A percentile compares a stretch with the other conserved stretches of the same genome.
Evolutionary conservation across 495 filamentous ascomycete species (phyloP).

Genomic region (Aspergillus homomorphus): DNA sequence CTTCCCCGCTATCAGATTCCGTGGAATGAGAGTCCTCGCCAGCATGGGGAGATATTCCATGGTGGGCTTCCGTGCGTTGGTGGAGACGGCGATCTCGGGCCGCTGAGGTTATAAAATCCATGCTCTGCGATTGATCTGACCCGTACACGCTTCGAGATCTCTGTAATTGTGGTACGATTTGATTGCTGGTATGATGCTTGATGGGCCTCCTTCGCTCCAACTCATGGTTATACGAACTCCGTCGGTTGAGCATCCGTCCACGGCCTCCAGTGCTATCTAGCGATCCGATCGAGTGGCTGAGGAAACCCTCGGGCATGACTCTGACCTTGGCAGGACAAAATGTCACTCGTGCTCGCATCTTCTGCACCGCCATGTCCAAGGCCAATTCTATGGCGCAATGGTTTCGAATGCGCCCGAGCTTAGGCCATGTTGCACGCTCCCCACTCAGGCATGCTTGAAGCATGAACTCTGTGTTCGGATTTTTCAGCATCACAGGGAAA

Average conservation of each 20-base stretch:
- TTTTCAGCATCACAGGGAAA: conserved; percentile 73
- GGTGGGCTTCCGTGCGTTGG: conserved; percentile 11
- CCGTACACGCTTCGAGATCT: conserved; percentile 38
- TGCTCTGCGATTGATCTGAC: conserved; percentile 24
- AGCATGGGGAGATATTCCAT: conserved; percentile 2
- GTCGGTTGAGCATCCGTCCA: conserved; percentile 22
- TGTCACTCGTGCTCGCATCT: conserved; percentile 69
- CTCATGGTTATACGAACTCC: conserved; percentile 39
- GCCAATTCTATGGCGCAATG: conserved; percentile 84
- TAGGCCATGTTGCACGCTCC: conserved; percentile 88
- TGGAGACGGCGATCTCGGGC: conserved; percentile 3
- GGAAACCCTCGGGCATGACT: conserved; percentile 31
- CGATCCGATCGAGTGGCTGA: conserved; percentile 19
- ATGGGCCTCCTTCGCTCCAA: conserved; percentile 23
- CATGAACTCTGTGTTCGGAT: conserved; percentile 92
- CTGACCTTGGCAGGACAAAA: conserved; percentile 74
- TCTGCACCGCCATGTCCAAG: conserved; percentile 77
- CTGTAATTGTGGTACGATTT: conserved; percentile 16
- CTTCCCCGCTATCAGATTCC: conserved; percentile 29
- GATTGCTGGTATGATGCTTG: conserved; percentile 17
- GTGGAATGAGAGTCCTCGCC: conserved; percentile 19
- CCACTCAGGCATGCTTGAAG: conserved; percentile 67
- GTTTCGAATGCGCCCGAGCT: conserved; percentile 75
- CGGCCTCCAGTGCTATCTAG: conserved; percentile 23
- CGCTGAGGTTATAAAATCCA: conserved; percentile 13